Evolutionary conservation across 371 early-diverging fungal species (phyloP), one percentile per base, ranked within the genome.

Genomic region (Mortierella sp.): DNA sequence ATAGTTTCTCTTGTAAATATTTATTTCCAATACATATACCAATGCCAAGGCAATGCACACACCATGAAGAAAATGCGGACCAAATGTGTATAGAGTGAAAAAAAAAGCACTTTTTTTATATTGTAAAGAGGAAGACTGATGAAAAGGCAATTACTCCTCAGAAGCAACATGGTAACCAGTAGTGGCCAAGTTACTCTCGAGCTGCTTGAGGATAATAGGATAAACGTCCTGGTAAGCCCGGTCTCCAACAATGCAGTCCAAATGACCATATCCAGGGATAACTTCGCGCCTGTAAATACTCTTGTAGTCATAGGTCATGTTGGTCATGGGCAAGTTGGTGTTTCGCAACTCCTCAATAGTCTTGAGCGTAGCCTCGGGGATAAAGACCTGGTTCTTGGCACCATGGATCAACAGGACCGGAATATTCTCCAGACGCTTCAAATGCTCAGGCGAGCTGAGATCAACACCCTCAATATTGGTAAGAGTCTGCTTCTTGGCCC

Each of bases 171-270:
- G 59, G 59, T 83, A 83, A 0, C 84, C 84, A 43, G 85, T 81
- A 31, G 78, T 73, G 16, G 44, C 69, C 59, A 76, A 53, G 59
- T 85, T 46, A 9, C 70, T 43, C 59, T 85, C 85, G 24, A 85
- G 69, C 31, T 81, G 81, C 31, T 78, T 71, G 59, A 85, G 50
- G 43, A 85, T 76, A 24, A 76, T 71, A 2, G 85, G 85, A 44
- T 85, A 85, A 19, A 85, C 85, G 9, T 85, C 85, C 72, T 79
- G 76, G 64, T 85, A 81, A 6, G 85, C 86, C 67, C 50, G 75
- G n/a, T 85, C 86, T 3, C 86, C 86, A 3, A 81, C n/a, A 69
- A 85, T 81, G 26, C 86, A 81, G 48, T 85, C 86, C 86, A 85
- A 71, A 64, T 85, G 86, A 16, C 86, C 86, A 71, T 85, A 85